A percentile compares a stretch with the other conserved stretches of the same genome.
Evolutionary conservation across 257 asterid genomes (phyloP).

Genomic region (Solanum arcanum): DNA sequence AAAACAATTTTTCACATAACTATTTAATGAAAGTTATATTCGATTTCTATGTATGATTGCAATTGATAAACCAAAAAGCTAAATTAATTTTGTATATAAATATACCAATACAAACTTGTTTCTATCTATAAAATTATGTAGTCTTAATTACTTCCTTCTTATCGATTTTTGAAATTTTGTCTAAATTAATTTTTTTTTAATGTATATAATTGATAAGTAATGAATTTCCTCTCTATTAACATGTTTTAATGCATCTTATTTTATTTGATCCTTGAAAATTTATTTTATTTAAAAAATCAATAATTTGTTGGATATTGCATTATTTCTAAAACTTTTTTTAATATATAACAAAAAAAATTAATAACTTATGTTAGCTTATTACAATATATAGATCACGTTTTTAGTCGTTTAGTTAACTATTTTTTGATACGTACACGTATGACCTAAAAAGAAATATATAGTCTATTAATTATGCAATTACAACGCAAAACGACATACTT

Average conservation of each 20-base stretch:
- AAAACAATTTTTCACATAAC: not conserved
- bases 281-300: not conserved
- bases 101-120: not conserved
- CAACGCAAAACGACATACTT: not conserved
- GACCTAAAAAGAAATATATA: not conserved
- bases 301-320: not conserved
- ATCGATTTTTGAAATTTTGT: not conserved
- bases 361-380: not conserved
- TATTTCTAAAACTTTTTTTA: not conserved
- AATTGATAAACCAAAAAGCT: not conserved
- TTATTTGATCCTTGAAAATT: not conserved
- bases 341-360: not conserved
- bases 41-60: not conserved
- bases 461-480: not conserved
- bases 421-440: not conserved
- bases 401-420: not conserved
- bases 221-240: not conserved
- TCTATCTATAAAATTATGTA: not conserved
- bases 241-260: not conserved
- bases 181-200: not conserved
- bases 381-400: not conserved
- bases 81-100: not conserved
- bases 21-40: not conserved
- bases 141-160: not conserved
- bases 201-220: not conserved